Evolutionary conservation across 768 basidiomycete species (phyloP).

Genomic region (Boletales sp.): DNA sequence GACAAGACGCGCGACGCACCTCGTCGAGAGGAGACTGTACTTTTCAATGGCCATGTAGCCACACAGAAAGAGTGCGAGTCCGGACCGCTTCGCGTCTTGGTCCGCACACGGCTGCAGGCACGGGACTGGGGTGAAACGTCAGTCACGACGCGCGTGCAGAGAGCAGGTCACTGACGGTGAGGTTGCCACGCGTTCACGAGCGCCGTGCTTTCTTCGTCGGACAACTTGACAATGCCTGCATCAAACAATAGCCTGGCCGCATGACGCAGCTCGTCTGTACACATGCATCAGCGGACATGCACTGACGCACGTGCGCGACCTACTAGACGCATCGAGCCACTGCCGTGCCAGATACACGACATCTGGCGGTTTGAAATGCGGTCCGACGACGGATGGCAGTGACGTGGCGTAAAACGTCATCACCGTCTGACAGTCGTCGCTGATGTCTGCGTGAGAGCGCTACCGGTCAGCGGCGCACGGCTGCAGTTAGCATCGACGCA

Average conservation of each 20-base stretch:
- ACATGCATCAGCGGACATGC: constrained; percentile 3
- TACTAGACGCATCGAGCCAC: constrained; percentile 78
- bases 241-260: constrained; percentile 79
- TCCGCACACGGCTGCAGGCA: constrained; percentile 57
- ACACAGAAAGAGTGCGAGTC: constrained; percentile 73
- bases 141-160: constrained; percentile 2
- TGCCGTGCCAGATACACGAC: constrained; percentile 66
- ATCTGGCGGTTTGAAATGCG: constrained; percentile 61
- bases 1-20: constrained; percentile 38
- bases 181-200: constrained; percentile 64
- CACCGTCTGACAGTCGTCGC: constrained; percentile 66
- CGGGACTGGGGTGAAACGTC: constrained; percentile 44
- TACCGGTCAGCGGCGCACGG: background rate
- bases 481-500: constrained; percentile 14
- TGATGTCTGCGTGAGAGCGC: constrained; percentile 46
- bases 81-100: constrained; percentile 54
- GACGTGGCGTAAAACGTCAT: constrained; percentile 80
- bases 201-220: constrained; percentile 60
- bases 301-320: constrained; percentile 12
- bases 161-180: constrained; percentile 41
- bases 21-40: constrained; percentile 68
- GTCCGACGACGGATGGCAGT: constrained; percentile 58
- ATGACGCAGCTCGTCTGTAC: constrained; percentile 67
- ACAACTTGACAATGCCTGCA: constrained; percentile 60
- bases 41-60: constrained; percentile 82